A percentile compares a stretch with the other conserved stretches of the same genome.
Evolutionary conservation across 345 rosid genomes (phyloP).

Genomic region (Raphanus raphanistrum): DNA sequence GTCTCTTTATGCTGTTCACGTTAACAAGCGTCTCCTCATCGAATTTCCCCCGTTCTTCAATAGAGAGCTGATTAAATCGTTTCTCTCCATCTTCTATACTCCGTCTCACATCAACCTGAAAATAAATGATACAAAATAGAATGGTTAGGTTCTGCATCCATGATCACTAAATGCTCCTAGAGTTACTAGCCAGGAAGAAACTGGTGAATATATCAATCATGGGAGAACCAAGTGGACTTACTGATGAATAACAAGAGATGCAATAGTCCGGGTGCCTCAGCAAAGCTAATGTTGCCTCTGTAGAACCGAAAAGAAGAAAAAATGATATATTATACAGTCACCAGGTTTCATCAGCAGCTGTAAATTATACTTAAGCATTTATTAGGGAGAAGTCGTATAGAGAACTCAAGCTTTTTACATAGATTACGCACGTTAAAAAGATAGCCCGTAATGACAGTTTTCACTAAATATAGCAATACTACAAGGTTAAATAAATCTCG

Average conservation of each 20-base stretch:
- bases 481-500: background rate
- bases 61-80: constrained; percentile 87
- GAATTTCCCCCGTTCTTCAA: constrained; percentile 94
- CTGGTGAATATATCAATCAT: background rate
- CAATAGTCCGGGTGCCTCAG: constrained; percentile 95
- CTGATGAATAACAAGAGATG: constrained; percentile 91
- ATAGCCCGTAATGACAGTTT: background rate
- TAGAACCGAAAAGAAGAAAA: constrained; percentile 25
- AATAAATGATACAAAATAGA: constrained; percentile 7
- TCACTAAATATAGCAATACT: background rate
- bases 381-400: background rate
- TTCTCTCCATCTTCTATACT: constrained; percentile 81
- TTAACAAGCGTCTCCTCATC: constrained; percentile 95
- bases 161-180: background rate
- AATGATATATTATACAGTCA: background rate
- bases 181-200: background rate
- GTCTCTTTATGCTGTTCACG: constrained; percentile 72
- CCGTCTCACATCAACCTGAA: constrained; percentile 73
- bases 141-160: constrained; percentile 15
- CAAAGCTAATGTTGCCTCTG: constrained; percentile 88
- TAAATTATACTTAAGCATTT: background rate
- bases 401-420: constrained; percentile 6
- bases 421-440: background rate
- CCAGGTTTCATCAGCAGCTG: background rate
- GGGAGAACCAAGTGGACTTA: constrained; percentile 42